These are phyloP conservation scores for Paramecium sonneborni DNA, from an alignment of 73 alveolate genomes.

Conservation along the genomic window DNA sequence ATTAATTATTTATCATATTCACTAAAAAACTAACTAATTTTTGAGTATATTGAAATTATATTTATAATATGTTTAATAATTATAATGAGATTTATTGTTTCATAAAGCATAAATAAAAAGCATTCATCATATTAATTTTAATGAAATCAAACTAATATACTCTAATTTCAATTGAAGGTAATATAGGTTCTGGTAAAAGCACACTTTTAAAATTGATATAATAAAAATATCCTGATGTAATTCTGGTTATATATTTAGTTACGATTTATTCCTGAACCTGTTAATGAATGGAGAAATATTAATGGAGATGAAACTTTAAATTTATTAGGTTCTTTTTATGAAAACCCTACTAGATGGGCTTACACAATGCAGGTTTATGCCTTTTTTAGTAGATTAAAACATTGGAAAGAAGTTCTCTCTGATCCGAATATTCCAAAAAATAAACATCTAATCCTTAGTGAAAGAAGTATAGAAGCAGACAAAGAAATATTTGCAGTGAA, in stretches of 20 bases:
- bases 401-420: constrained; percentile 34
- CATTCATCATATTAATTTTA: neutral
- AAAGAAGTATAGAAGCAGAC: constrained; percentile 12
- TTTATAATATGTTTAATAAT: too few relatives aligned
- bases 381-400: constrained; percentile 36
- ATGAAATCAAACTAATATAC: neutral
- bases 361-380: constrained; percentile 55
- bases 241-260: neutral
- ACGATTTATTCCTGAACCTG: constrained; percentile 41
- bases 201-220: constrained; percentile 54
- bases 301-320: constrained; percentile 24
- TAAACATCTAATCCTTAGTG: neutral
- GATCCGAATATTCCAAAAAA: neutral
- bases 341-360: constrained; percentile 48
- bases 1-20: too few relatives aligned
- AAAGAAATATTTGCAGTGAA: constrained; percentile 46
- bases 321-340: constrained; percentile 34
- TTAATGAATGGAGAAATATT: constrained; percentile 27
- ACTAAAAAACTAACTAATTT: too few relatives aligned
- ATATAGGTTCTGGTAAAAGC: constrained; percentile 63
- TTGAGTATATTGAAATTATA: too few relatives aligned
- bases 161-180: neutral
- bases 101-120: too few relatives aligned
- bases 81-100: too few relatives aligned
- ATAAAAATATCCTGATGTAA: constrained; percentile 5